Conservation (phyloP, 345 rosid species). For the Populus euphratica region DNA sequence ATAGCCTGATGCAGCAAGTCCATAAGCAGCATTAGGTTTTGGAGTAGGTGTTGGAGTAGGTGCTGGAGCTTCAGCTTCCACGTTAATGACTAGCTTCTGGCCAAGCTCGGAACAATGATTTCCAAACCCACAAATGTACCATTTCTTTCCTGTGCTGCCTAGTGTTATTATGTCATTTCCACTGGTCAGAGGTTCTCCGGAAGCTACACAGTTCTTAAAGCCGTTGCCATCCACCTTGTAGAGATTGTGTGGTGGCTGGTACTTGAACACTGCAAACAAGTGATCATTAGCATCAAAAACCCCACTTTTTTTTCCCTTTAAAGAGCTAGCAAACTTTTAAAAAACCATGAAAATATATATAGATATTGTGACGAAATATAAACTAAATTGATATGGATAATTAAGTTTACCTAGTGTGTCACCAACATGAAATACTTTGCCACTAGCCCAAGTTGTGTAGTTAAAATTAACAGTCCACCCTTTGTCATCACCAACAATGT, state of each 20-base stretch:
- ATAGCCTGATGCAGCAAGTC: neutral
- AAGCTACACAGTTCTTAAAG: slow-evolving; percentile 29
- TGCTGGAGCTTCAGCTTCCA: slow-evolving; percentile 1
- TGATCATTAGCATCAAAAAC: neutral
- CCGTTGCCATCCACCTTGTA: slow-evolving; percentile 21
- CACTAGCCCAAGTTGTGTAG: slow-evolving; percentile 33
- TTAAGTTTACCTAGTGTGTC: slow-evolving; percentile 28
- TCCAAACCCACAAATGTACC: slow-evolving; percentile 45
- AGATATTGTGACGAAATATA: neutral
- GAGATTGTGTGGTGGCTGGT: slow-evolving; percentile 34
- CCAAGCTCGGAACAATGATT: slow-evolving; percentile 25
- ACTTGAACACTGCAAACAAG: slow-evolving; percentile 34
- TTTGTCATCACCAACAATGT: slow-evolving; percentile 25
- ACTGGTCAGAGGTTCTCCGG: neutral
- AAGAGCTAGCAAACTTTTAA: neutral
- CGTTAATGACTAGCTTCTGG: slow-evolving; percentile 37
- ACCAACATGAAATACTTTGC: slow-evolving; percentile 29
- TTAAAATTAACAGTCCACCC: slow-evolving; percentile 28
- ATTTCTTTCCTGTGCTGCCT: slow-evolving; percentile 26
- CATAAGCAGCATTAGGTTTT: neutral
- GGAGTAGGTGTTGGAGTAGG: slow-evolving; percentile 8
- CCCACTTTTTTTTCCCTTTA: neutral
- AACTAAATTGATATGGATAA: neutral
- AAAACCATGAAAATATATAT: neutral
- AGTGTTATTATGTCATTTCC: slow-evolving; percentile 43